These are phyloP conservation scores for Metroxylon sagu DNA, from an alignment of 176 grass and related monocot genomes.

Conservation along the genomic window DNA sequence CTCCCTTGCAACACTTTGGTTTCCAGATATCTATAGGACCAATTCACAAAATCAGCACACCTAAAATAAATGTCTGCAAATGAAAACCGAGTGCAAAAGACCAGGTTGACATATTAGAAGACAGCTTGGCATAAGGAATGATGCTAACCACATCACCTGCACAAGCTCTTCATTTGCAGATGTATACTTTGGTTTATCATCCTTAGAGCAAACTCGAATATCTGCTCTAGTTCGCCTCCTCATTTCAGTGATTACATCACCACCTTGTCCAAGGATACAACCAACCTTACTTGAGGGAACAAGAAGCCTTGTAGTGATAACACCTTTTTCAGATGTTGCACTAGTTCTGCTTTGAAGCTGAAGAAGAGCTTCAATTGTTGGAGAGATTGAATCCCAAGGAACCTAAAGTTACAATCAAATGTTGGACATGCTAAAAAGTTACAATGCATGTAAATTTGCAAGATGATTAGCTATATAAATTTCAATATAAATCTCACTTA, in stretches of 20 bases:
- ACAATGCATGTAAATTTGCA: no score
- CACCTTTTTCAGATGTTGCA: constrained; percentile 47
- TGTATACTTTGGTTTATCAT: constrained; percentile 80
- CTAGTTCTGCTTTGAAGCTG: constrained; percentile 75
- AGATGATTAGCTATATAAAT: no score
- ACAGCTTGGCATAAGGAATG: no score
- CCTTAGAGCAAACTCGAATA: constrained; percentile 87
- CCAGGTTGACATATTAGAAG: no score
- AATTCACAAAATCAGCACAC: constrained; percentile 15
- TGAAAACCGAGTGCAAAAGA: not conserved
- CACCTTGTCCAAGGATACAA: constrained; percentile 90
- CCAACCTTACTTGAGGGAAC: constrained; percentile 93
- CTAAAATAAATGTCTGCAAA: not conserved
- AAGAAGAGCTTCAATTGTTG: constrained; percentile 83
- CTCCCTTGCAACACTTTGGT: constrained; percentile 40
- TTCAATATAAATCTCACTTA: no score
- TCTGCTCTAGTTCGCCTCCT: constrained; percentile 75
- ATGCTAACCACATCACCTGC: constrained; percentile 43
- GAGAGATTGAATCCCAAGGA: constrained; percentile 59
- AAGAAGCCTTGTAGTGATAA: constrained; percentile 69
- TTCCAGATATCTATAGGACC: constrained; percentile 52
- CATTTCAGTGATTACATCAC: constrained; percentile 93
- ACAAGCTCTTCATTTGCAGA: constrained; percentile 84
- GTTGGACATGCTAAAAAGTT: no score
- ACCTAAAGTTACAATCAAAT: constrained; percentile 32